Evolutionary conservation across 805 yeast species (phyloP).

Genomic region (Schizosaccharomyces japonicus): DNA sequence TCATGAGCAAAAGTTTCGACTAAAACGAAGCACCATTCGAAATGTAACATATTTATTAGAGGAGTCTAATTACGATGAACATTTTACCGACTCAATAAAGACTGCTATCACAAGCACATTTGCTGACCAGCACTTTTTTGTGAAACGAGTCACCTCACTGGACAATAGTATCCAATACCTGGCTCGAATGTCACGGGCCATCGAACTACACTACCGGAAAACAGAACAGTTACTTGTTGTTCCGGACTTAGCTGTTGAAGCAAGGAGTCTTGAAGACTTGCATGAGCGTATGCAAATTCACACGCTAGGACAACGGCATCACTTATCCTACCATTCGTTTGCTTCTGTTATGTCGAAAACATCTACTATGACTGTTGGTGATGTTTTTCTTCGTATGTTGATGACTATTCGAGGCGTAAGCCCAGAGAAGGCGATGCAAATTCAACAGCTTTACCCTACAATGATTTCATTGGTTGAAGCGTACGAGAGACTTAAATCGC

Average conservation of each 20-base stretch:
- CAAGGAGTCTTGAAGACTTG: constrained; percentile 7
- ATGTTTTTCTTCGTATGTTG: constrained; percentile 49
- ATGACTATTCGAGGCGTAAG: constrained; percentile 65
- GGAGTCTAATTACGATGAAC: constrained; percentile 22
- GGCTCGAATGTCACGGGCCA: constrained; percentile 23
- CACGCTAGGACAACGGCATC: constrained; percentile 15
- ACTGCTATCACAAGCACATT: constrained; percentile 55
- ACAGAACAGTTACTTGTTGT: constrained; percentile 17
- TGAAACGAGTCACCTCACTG: constrained; percentile 42
- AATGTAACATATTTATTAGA: constrained; percentile 61
- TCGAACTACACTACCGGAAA: constrained; percentile 19
- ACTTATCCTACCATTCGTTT: constrained; percentile 28
- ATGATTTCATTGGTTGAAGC: constrained; percentile 28
- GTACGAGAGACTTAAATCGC: constrained; percentile 6
- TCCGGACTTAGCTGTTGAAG: constrained; percentile 17
- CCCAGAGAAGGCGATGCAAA: constrained; percentile 57
- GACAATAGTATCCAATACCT: constrained; percentile 52
- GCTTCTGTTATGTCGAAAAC: constrained; percentile 48
- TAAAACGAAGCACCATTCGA: constrained; percentile 41
- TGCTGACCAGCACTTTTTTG: constrained; percentile 38
- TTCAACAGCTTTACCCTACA: constrained; percentile 50
- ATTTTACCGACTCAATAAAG: constrained; percentile 32
- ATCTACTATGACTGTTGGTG: constrained; percentile 45
- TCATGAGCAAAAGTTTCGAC: constrained; percentile 60
- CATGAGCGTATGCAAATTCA: constrained; percentile 6